Evolutionary conservation across 306 rosid species (phyloP), one percentile per base, ranked within the genome.

Genomic region (Datisca glomerata): DNA sequence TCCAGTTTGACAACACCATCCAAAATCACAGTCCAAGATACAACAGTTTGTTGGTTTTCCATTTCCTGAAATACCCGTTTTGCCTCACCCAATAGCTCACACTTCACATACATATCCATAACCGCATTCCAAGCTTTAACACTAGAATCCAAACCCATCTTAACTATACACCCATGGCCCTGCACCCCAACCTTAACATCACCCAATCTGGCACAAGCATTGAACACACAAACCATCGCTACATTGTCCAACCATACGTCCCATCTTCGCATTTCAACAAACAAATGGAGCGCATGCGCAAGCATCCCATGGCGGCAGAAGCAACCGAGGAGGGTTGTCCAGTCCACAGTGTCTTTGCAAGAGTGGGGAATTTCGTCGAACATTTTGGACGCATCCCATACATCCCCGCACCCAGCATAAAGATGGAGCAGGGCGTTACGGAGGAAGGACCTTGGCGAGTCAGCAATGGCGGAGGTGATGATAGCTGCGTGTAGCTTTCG

Each of bases 21-120:
- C 74, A 79, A 64, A 49, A 79, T 48, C 57, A 66, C 83, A 34
- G 76, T 76, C 94, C 94, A 84, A 2, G 92, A 79, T 55, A 79
- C 86, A 19, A 79, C 78, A 49, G 66, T 84, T 20, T 22, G 47
- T 18, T 39, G n/a, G n/a, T n/a, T 72, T 57, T 27, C 75, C 67
- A 76, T 76, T 33, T 39, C 73, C 39, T 60, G 70, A 24, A 84
- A 79, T 33, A 76, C 74, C 59, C 55, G 51, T 40, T 44, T 76
- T 10, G 71, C 86, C 54, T 52, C 74, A 21, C 56, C 43, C 61
- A 76, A 5, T 35, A 64, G 41, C 16, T 76, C 68, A 49, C 85
- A 76, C 64, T 73, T 79, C 6, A 73, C 92, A 18, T 79, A 84
- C 68, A 69, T 41, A 64, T 84, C 77, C 92, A 84, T 70, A 42